A percentile compares a stretch with the other conserved stretches of the same genome.
phyloP scores from a whole-genome alignment of 2,329 filamentous ascomycete species.

The Juglanconis oblonga region DNA sequence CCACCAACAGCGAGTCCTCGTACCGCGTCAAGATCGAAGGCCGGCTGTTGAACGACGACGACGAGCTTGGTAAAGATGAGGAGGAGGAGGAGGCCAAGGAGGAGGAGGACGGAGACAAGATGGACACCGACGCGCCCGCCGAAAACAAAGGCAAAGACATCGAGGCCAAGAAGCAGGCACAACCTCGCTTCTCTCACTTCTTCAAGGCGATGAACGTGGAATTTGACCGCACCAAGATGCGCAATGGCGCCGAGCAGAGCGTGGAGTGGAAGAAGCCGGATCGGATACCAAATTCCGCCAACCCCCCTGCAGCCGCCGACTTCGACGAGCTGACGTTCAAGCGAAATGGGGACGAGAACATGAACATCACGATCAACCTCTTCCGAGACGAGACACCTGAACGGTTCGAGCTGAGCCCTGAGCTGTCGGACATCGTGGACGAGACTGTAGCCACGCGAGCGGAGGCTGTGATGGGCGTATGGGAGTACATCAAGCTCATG shows the following conservation, averaged over 20 bases:
- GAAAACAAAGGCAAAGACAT: constrained; percentile 33
- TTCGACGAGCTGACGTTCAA: constrained; percentile 93
- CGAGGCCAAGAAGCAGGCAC: constrained; percentile 39
- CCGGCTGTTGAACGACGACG: constrained; percentile 70
- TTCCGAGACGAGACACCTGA: constrained; percentile 82
- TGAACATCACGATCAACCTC: constrained; percentile 86
- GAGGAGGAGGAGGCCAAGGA: constrained; percentile 39
- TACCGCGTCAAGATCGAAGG: constrained; percentile 94
- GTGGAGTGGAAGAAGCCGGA: constrained; percentile 88
- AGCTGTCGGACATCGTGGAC: constrained; percentile 80
- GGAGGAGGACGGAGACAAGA: constrained; percentile 46
- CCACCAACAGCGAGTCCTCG: constrained; percentile 70
- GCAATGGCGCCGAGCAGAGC: constrained; percentile 51
- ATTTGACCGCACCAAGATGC: constrained; percentile 62
- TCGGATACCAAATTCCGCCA: constrained; percentile 48
- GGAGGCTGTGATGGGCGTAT: constrained; percentile 85
- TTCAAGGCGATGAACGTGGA: constrained; percentile 78
- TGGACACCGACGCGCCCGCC: constrained; percentile 26
- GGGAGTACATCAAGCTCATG: constrained; percentile 89
- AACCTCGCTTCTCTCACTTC: constrained; percentile 68
- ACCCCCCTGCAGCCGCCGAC: constrained; percentile 64
- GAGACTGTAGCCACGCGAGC: constrained; percentile 82
- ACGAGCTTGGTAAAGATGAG: constrained; percentile 50
- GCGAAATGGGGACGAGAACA: constrained; percentile 86
- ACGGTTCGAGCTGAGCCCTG: constrained; percentile 74